Evolutionary conservation across 108 stramenopile genomes (phyloP).

Genomic region (Phaeodactylum tricornutum): DNA sequence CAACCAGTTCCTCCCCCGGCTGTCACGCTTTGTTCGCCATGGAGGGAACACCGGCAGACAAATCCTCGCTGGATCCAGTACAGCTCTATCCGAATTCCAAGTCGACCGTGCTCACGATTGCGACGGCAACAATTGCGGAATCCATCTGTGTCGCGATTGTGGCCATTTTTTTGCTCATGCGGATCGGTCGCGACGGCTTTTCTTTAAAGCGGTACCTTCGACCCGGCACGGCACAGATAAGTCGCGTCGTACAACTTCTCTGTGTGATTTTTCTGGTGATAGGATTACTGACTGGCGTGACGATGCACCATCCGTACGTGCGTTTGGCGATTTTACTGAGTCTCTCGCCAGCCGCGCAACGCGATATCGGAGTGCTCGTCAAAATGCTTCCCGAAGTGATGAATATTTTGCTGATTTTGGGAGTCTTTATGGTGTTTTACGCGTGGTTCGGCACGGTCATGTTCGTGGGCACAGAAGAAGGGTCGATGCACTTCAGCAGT

Average conservation of each 20-base stretch:
- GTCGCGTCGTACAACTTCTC: constrained; percentile 8
- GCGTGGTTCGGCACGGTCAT: constrained; percentile 60
- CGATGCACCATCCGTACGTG: constrained; percentile 31
- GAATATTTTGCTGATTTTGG: constrained; percentile 29
- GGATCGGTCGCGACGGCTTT: constrained; percentile 48
- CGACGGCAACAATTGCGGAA: constrained; percentile 31
- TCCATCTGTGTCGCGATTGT: constrained; percentile 26
- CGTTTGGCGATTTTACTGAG: constrained; percentile 36
- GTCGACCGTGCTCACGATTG: constrained; percentile 31
- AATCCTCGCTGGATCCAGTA: constrained; percentile 12
- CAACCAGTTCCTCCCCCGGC: constrained; percentile 7
- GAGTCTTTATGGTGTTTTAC: constrained; percentile 30
- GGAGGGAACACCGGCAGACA: constrained; percentile 20
- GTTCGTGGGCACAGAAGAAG: constrained; percentile 48
- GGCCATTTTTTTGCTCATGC: constrained; percentile 17
- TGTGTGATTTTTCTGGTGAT: constrained; percentile 10
- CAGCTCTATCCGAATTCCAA: constrained; percentile 51
- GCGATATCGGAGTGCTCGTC: constrained; percentile 29
- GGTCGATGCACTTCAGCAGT: constrained; percentile 42
- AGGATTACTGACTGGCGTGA: constrained; percentile 9
- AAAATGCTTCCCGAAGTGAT: constrained; percentile 40
- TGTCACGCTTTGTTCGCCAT: constrained; percentile 23
- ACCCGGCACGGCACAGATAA: constrained; percentile 3
- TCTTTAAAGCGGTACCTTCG: constrained; percentile 32
- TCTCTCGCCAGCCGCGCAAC: constrained; percentile 27